These are phyloP conservation scores for Neocatenulostroma microsporum DNA, from an alignment of 2,329 filamentous ascomycete genomes.

Conservation along the genomic window DNA sequence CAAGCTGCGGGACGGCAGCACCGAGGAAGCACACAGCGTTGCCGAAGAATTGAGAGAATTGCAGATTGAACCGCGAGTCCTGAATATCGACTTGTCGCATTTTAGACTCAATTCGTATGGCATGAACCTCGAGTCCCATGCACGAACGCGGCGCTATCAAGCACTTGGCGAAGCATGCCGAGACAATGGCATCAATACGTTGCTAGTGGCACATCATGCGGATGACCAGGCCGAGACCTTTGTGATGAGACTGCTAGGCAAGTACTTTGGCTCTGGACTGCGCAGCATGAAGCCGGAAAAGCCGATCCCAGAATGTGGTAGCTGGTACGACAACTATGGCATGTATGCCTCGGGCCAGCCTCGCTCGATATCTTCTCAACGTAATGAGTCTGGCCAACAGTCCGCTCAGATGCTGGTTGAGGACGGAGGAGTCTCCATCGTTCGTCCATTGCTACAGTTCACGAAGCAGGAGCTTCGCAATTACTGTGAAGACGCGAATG, in stretches of 20 bases:
- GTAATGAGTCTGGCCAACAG: too few relatives aligned
- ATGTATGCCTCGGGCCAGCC: conserved; percentile 27
- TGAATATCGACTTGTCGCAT: conserved; percentile 34
- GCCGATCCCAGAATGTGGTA: conserved; percentile 73
- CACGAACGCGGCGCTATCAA: conserved; percentile 66
- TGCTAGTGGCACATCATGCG: conserved; percentile 77
- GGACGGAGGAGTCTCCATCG: conserved; percentile 57
- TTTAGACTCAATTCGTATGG: conserved; percentile 36
- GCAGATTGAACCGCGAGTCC: conserved; percentile 18
- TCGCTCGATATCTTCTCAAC: not conserved
- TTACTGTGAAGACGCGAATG: conserved; percentile 60
- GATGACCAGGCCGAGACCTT: conserved; percentile 91
- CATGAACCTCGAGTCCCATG: conserved; percentile 67
- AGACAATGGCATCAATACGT: conserved; percentile 43
- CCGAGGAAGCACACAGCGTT: conserved; percentile 48
- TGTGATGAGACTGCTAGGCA: conserved; percentile 64
- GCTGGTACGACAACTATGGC: conserved; percentile 63
- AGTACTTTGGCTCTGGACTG: conserved; percentile 63
- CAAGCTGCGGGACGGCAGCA: conserved; percentile 47
- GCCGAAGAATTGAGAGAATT: conserved; percentile 23
- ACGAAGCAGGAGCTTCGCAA: conserved; percentile 65
- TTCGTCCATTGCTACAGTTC: conserved; percentile 63
- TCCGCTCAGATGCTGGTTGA: conserved; percentile 40
- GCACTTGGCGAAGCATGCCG: conserved; percentile 57
- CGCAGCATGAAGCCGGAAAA: conserved; percentile 17